Base-by-base conservation (phyloP, 176 grass and related monocot genomes). In the Avena sativa region DNA sequence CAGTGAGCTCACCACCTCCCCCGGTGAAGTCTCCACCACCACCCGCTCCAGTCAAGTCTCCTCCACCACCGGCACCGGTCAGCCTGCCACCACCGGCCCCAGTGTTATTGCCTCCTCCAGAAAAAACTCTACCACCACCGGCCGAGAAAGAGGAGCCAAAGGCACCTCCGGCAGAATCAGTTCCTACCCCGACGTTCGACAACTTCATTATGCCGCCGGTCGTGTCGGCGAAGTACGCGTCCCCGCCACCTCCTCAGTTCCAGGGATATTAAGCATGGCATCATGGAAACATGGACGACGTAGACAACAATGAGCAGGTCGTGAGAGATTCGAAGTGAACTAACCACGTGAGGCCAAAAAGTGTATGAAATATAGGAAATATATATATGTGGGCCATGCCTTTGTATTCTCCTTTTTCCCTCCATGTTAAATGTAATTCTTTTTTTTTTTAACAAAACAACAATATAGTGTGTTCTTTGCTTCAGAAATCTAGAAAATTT, bases 201-300 rank as follows among this genome's bases (percentile, higher is more conserved):
- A 68, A 83, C 4, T 38, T 91, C 48, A 68, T 93, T 73, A 84
- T 93, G 10, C 92, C 89, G 1, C 89, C 92, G 10, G 25, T 89
- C 14, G 74, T 91, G 83, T 81, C 60, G 21, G 77, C 72, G 11
- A 70, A 83, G 1, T 91, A 93, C 44, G 86, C 89, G 0, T 91
- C 89, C 0, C 92, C 89, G 0, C 92, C 92, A 3, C 92, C 92
- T 0, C 92, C 92, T 2, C 80, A 65, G 14, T 93, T 91, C 89
- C 50, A 88, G 79, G 92, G 92, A 20, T 93, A 93, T 43, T 91
- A 91, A 91, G 58, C 21, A 0, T 20, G 19, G 0, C 21, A 7
- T 2, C 32, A 53, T 10, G 0, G 12, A 19, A 23, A 81, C 15
- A 59, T 76, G 2, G 43, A 25, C 6, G 55, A 79, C 0, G 53